Base-by-base conservation (phyloP, 2,329 filamentous ascomycete genomes). In the Fusarium sp. region DNA sequence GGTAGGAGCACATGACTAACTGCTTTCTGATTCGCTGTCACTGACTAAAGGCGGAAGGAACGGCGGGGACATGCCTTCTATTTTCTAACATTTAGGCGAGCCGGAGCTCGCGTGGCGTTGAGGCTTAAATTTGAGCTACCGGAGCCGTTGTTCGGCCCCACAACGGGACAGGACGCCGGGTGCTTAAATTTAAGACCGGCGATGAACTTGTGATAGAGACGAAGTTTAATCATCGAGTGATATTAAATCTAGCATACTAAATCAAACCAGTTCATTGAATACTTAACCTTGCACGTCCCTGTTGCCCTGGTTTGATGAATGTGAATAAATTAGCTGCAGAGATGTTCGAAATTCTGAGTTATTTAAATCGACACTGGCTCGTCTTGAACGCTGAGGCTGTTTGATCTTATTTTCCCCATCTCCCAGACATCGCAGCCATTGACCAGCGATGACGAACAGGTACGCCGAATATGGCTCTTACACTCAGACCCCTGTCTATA, bases 101-200 rank as follows among this genome's bases (percentile, higher is more conserved):
- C 18, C 46, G 53, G 45, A 23, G 9, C 37, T 43, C 45, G 43
- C 37, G 41, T 54, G 41, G 47, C 47, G 34, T 49, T 34, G 61
- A 66, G 34, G 54, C 53, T 51, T 66, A 53, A 64, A 42, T 37
- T 59, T 59, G 40, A 51, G 60, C 53, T 21, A 13, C 47, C 55
- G 63, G 55, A 48, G 48, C 34, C 55, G 42, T 41, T 13, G 25
- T 6, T 37, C 62, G 55, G 63, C 61, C 63, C 63, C 63, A 65
- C 61, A 49, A 41, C 61, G 61, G 63, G 27, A 46, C 47, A 32
- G 61, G 21, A 40, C 47, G 34, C 21, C 18, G 37, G 13, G 23
- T 43, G 48, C n/a, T 59, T 49, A 55, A 64, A 55, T 66, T 48
- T 49, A 60, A 32, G 3, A 37, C n/a, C 4, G 18, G 21, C 25